These are phyloP conservation scores for Ophiostoma populinum DNA, from an alignment of 2,329 filamentous ascomycete species.

Conservation along the genomic window DNA sequence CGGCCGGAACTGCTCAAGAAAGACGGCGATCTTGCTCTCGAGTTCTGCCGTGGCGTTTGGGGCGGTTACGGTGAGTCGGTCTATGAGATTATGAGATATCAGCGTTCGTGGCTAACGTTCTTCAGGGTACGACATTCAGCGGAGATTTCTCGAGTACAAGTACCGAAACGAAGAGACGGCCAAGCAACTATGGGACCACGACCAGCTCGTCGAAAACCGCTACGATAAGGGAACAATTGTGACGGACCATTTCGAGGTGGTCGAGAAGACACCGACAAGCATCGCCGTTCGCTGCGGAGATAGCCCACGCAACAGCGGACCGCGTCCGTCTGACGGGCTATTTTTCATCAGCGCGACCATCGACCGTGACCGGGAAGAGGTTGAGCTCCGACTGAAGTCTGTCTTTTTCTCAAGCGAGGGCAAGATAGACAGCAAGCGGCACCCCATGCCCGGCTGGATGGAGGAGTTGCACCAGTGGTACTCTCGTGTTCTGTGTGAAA, in stretches of 20 bases:
- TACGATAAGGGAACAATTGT: conserved; percentile 48
- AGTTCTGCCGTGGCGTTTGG: conserved; percentile 53
- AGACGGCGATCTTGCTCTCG: conserved; percentile 38
- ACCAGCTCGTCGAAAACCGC: conserved; percentile 33
- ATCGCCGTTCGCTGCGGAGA: conserved; percentile 51
- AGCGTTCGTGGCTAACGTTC: background rate
- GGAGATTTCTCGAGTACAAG: conserved; percentile 39
- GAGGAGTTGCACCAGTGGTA: conserved; percentile 23
- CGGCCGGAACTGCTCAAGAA: conserved; percentile 46
- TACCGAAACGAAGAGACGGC: conserved; percentile 38
- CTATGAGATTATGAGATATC: background rate
- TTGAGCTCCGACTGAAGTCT: conserved; percentile 48
- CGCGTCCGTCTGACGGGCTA: conserved; percentile 44
- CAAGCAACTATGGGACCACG: conserved; percentile 41
- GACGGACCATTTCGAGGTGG: conserved; percentile 56
- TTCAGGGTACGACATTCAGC: conserved; percentile 39
- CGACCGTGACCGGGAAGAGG: conserved; percentile 39
- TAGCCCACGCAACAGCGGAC: conserved; percentile 37
- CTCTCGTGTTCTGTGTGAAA: conserved; percentile 22
- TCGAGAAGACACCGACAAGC: conserved; percentile 41
- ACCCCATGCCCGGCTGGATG: conserved; percentile 20
- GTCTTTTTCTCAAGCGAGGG: conserved; percentile 34
- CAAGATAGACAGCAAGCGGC: conserved; percentile 19
- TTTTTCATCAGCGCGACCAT: conserved; percentile 47
- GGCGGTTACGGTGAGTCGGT: conserved; percentile 39